These are phyloP conservation scores for Nannizziopsis barbatae DNA, from an alignment of 2,329 filamentous ascomycete genomes.

Conservation along the genomic window DNA sequence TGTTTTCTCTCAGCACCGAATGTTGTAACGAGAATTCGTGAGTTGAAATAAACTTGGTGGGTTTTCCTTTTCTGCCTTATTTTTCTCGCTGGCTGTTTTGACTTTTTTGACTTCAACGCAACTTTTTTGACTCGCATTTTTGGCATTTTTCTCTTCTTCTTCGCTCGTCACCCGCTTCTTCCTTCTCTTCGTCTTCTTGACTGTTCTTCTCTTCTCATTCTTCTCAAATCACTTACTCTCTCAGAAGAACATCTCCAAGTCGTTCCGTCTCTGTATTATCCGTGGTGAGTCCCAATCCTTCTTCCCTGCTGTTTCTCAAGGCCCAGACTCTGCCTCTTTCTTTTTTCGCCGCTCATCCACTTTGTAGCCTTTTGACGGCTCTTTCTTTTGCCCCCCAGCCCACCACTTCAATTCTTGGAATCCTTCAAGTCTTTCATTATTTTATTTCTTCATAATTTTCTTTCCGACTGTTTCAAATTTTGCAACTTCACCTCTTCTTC, in stretches of 20 bases:
- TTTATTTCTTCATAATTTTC: too few relatives aligned
- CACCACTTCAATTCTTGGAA: too few relatives aligned
- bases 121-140: background rate
- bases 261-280: too few relatives aligned
- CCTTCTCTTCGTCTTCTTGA: constrained; percentile 5
- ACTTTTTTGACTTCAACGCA: constrained; percentile 7
- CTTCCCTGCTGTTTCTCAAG: too few relatives aligned
- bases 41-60: too few relatives aligned
- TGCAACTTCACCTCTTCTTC: background rate
- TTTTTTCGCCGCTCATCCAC: background rate
- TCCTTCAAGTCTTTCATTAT: too few relatives aligned
- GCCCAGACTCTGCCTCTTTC: background rate
- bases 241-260: too few relatives aligned
- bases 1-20: background rate
- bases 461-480: background rate
- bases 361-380: background rate
- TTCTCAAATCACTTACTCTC: background rate
- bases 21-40: background rate
- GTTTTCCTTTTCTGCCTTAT: background rate
- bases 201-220: background rate
- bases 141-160: background rate
- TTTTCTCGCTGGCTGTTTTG: background rate
- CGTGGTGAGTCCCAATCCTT: too few relatives aligned
- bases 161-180: background rate
- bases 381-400: too few relatives aligned